Base-by-base conservation (phyloP, 768 basidiomycete genomes). In the Roridomyces roridus region DNA sequence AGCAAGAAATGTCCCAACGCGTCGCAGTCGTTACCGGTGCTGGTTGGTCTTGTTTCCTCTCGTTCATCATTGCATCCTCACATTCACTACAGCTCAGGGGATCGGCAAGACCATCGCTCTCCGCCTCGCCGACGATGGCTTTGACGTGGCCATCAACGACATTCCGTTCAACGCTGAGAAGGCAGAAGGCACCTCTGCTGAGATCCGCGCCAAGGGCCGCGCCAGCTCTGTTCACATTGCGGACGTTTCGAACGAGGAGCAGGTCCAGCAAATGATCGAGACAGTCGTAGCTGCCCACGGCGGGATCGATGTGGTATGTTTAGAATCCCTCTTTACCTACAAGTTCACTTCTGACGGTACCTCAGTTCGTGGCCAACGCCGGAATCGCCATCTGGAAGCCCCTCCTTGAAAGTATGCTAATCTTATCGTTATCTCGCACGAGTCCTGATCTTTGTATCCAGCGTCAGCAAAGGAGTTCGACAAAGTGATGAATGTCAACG, bases 71-170 rank as follows among this genome's bases (percentile, higher is more conserved):
- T 10, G 31, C 31, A n/a, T 34, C 31, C 10, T 8, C 31, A 14
- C 31, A n/a, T 3, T 34, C 31, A 11, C 31, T 4, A 34, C 7
- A 34, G 31, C 70, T 2, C 74, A 71, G 44, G 79, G 80, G n/a
- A 78, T 80, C 20, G 79, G 78, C 5, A 70, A 74, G 24, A 75
- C 75, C 47, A 76, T 80, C 35, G 74, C 78, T 26, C 59, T 74
- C 6, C 71, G 77, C 6, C 72, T 81, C 20, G 78, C 79, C 23
- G 54, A 61, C 12, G 77, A 74, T 43, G 77, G 78, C n/a, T 74
- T 75, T 56, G 74, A 79, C 47, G 60, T 79, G 28, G 73, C 71
- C 9, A 51, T 79, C 48, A 78, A 75, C 11, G 79, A 78, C 48
- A 57, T 76, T 24, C 57, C 51, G 14, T 20, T 35, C 28, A 43